Percentiles rank a stretch among this genome's conserved stretches.
Evolutionary conservation across 306 rosid species (phyloP).

Genomic region (Cajanus cajan): DNA sequence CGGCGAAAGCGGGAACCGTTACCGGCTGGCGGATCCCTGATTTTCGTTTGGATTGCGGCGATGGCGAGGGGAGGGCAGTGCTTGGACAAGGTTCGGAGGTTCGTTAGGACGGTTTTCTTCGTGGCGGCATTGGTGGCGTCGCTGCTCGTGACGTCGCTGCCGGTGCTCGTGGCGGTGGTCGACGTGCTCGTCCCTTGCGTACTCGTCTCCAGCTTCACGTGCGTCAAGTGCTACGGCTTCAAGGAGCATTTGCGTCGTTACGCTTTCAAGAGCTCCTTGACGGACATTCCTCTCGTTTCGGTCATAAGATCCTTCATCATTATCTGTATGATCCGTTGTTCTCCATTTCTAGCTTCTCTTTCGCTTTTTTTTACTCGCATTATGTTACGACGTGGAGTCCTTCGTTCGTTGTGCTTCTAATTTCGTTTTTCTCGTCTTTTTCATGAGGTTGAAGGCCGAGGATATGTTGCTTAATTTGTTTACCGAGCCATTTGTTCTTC

Average conservation of each 20-base stretch:
- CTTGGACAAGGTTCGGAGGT: conserved; percentile 72
- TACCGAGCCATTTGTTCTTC: not conserved
- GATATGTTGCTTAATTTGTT: conserved; percentile 18
- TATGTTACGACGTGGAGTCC: not conserved
- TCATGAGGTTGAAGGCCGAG: not conserved
- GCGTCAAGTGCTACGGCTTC: conserved; percentile 71
- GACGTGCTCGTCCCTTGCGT: conserved; percentile 82
- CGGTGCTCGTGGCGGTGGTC: conserved; percentile 72
- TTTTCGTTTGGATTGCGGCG: not conserved
- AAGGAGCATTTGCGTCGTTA: conserved; percentile 75
- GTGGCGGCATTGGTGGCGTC: conserved; percentile 92
- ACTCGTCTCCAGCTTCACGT: conserved; percentile 86
- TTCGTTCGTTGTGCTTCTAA: not conserved
- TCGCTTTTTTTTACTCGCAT: conserved; percentile 3
- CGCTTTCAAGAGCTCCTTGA: conserved; percentile 87
- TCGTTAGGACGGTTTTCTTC: conserved; percentile 76
- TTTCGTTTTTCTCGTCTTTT: not conserved
- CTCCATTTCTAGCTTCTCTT: not conserved
- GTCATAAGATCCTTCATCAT: conserved; percentile 81
- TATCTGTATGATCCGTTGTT: conserved; percentile 55
- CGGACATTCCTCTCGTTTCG: conserved; percentile 90
- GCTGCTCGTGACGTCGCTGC: conserved; percentile 78
- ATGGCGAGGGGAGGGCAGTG: conserved; percentile 84
- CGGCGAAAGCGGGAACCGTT: conserved; percentile 19
- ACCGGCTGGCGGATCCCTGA: conserved; percentile 27